Evolutionary conservation across 75 land plant species (phyloP), one percentile per base, ranked within the genome.

Genomic region (Pinus tabuliformis): DNA sequence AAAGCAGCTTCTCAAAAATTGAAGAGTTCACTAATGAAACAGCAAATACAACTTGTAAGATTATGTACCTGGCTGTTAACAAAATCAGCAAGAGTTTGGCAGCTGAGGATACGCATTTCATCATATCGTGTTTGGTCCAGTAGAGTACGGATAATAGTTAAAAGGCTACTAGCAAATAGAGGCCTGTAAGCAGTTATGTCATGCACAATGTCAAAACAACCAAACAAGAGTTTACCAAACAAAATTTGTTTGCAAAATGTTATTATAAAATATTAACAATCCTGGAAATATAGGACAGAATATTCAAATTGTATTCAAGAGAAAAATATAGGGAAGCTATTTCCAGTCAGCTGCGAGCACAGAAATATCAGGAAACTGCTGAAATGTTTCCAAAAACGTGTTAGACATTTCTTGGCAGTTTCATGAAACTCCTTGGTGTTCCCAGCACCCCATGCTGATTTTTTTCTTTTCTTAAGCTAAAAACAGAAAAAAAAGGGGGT

Each of bases 71-170:
- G 98, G 80, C 80, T 81, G 64, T 88, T 86, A 71, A 93, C 80
- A 76, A 95, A 95, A 66, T 89, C 92, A 79, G 90, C 93, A 72
- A 95, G 91, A 26, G 92, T 85, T 42, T 75, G 79, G 80, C 96
- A 91, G 37, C 92, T 97, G 52, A 93, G 83, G 70, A 89, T 85
- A 36, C 89, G 81, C 87, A 95, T 89, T 66, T 88, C 93, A 83
- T 95, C 89, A 4, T 95, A 86, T 71, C 89, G 77, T 76, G 91
- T 78, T 86, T 95, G 96, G 70, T 95, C 98, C 76, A 95, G 72
- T 33, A 93, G 86, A 52, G 83, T 83, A 24, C 85, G 85, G 57
- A 95, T 91, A 58, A 95, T 89, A 81, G 73, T 91, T 57, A 95
- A 70, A 56, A 90, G 85, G 76, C 97, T 95, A 74, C 85, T 89